Evolutionary conservation across 352 stramenopile genomes (phyloP).

Genomic region (Phytophthora ramorum): DNA sequence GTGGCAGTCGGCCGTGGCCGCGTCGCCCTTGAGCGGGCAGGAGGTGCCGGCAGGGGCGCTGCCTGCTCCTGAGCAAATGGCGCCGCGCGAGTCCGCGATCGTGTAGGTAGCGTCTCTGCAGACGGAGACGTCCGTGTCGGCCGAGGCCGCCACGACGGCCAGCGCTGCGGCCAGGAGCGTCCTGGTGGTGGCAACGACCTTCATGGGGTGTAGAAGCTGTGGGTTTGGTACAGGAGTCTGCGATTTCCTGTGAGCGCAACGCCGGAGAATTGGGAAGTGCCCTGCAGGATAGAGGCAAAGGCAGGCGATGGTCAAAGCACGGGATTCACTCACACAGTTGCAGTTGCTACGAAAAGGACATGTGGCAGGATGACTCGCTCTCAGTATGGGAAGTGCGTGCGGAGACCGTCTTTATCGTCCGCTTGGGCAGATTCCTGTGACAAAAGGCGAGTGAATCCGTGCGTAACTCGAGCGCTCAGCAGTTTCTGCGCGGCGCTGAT

Average conservation of each 20-base stretch:
- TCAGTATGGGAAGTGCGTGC: constrained; percentile 1
- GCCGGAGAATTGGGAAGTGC: constrained; percentile 30
- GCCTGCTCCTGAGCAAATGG: constrained; percentile 58
- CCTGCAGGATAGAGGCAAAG: not conserved
- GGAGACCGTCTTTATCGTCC: not conserved
- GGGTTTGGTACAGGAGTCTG: constrained; percentile 19
- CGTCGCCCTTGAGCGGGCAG: constrained; percentile 58
- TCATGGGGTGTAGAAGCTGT: constrained; percentile 17
- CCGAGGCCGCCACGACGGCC: constrained; percentile 21
- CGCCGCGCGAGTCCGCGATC: constrained; percentile 44
- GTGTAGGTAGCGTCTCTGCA: constrained; percentile 56
- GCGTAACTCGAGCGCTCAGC: not conserved
- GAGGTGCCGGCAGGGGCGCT: constrained; percentile 42
- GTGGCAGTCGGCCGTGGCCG: constrained; percentile 50
- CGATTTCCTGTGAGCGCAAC: constrained; percentile 28
- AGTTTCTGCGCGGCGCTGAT: constrained; percentile 9
- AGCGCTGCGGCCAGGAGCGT: constrained; percentile 30
- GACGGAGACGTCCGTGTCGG: constrained; percentile 43
- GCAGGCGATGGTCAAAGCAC: constrained; percentile 5
- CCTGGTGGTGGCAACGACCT: constrained; percentile 21
- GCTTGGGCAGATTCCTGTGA: not conserved
- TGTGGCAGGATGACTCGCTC: not conserved
- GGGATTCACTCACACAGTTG: constrained; percentile 15
- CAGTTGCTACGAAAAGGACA: constrained; percentile 19
- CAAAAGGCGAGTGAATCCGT: not conserved